Base-by-base conservation (phyloP, 2,329 filamentous ascomycete species). In the Talaromyces islandicus region DNA sequence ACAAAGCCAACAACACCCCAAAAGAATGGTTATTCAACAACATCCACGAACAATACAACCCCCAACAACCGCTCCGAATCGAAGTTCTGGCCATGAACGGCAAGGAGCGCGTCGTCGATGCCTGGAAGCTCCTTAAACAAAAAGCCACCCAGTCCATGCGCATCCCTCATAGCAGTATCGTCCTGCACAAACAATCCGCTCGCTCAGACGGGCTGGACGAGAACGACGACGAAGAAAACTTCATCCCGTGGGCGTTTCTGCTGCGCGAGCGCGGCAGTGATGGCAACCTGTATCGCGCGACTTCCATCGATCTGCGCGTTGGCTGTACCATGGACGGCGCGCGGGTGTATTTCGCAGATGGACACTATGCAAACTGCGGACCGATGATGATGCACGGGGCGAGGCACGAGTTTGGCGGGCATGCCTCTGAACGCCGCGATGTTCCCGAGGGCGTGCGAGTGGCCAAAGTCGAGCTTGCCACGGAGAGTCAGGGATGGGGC, bases 261-360 rank as follows among this genome's bases (percentile, higher is more conserved):
- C 64, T 35, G 69, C 65, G 67, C 35, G 71, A 67, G 59, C 65
- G 67, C 11, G 64, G 67, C 7, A 25, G 56, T 11, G 65, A 72
- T 30, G 75, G 74, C 9, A 21, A 29, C 24, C 54, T 35, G 62
- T 59, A 21, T 56, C 68, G 69, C n/a, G 79, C 77, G 0, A 71
- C 67, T 1, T 72, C 69, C 17, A 76, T 82, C 29, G 79, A 82
- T 62, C 64, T 81, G 2, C 71, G 78, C 1, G 75, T 80, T 6
- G 80, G 80, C 4, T 71, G 67, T 46, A 64, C 69, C 7, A 73
- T 81, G 46, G 79, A 82, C 56, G 78, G 80, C 27, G 78, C 75
- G 5, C 71, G 78, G 32, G 74, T 82, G 3, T 69, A 78, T 62
- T 82, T 78, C 63, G 68, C 67, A 51, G 78, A 81, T 57, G 78